Evolutionary conservation across 768 basidiomycete species (phyloP).

Genomic region (Rhizopogon rudus): DNA sequence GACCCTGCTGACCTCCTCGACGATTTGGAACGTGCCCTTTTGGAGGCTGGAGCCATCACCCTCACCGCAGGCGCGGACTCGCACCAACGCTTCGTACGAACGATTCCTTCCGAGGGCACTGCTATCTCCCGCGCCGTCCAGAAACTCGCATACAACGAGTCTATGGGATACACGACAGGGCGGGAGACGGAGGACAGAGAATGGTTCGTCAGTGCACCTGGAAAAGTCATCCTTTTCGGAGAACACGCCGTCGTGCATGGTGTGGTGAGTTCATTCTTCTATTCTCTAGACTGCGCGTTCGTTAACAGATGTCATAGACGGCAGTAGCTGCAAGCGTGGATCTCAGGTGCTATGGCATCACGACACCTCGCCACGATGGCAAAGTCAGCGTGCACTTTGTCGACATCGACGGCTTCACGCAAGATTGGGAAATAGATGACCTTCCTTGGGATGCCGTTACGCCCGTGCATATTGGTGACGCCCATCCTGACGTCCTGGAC

Average conservation of each 20-base stretch:
- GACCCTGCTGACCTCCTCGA: conserved; percentile 90
- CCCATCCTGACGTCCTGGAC: conserved; percentile 67
- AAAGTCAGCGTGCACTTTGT: conserved; percentile 72
- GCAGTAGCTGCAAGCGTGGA: conserved; percentile 70
- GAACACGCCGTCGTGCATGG: conserved; percentile 99
- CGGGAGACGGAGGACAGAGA: conserved; percentile 39
- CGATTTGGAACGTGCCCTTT: conserved; percentile 88
- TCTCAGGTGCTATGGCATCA: conserved; percentile 88
- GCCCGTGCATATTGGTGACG: conserved; percentile 42
- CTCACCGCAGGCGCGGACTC: conserved; percentile 43
- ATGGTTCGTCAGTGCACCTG: conserved; percentile 92
- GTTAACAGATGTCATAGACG: background rate
- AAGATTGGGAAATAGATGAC: conserved; percentile 74
- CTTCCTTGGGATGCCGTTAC: conserved; percentile 80
- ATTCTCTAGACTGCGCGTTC: conserved; percentile 1
- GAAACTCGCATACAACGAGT: conserved; percentile 45
- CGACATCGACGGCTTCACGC: conserved; percentile 72
- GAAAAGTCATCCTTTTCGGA: conserved; percentile 96
- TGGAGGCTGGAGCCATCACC: conserved; percentile 86
- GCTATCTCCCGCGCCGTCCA: conserved; percentile 60
- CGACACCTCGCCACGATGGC: conserved; percentile 68
- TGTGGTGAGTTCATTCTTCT: conserved; percentile 55
- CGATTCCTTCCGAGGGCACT: conserved; percentile 25
- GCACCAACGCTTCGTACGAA: conserved; percentile 44
- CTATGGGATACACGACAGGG: conserved; percentile 8